Conservation (phyloP, 176 grass and related monocot genomes). For the Carex parvula region DNA sequence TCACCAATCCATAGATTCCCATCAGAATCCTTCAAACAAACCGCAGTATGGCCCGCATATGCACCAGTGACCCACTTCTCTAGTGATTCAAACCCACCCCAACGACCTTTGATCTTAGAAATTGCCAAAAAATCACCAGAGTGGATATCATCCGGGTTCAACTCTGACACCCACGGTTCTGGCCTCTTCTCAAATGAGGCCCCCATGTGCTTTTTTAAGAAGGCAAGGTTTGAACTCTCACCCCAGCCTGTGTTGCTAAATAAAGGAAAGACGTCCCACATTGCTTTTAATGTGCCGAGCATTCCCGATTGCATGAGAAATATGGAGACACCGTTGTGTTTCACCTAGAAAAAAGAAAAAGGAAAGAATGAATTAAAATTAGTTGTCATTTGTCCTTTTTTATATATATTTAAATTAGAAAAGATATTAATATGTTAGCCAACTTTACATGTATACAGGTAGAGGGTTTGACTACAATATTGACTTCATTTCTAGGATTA, state of each 20-base stretch:
- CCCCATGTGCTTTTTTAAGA: slow-evolving; percentile 94
- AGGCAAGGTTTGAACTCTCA: slow-evolving; percentile 75
- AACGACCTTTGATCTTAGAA: slow-evolving; percentile 91
- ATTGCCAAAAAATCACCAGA: slow-evolving; percentile 89
- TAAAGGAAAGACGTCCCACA: slow-evolving; percentile 92
- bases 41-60: slow-evolving; percentile 84
- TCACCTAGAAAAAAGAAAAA: slow-evolving; percentile 55
- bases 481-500: too few relatives aligned
- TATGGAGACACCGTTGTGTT: slow-evolving; percentile 84
- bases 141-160: slow-evolving; percentile 80
- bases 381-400: too few relatives aligned
- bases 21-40: slow-evolving; percentile 85
- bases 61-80: slow-evolving; percentile 99
- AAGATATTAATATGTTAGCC: too few relatives aligned
- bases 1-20: slow-evolving; percentile 93
- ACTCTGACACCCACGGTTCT: slow-evolving; percentile 79
- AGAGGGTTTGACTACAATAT: too few relatives aligned
- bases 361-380: not conserved
- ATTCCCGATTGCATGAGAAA: slow-evolving; percentile 98
- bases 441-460: too few relatives aligned
- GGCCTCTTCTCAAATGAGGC: slow-evolving; percentile 79
- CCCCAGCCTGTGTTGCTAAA: slow-evolving; percentile 91
- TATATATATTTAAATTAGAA: too few relatives aligned
- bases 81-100: slow-evolving; percentile 93
- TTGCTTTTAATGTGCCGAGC: slow-evolving; percentile 86